phyloP scores from a whole-genome alignment of 2,329 filamentous ascomycete genomes.

The Talaromyces sp. region DNA sequence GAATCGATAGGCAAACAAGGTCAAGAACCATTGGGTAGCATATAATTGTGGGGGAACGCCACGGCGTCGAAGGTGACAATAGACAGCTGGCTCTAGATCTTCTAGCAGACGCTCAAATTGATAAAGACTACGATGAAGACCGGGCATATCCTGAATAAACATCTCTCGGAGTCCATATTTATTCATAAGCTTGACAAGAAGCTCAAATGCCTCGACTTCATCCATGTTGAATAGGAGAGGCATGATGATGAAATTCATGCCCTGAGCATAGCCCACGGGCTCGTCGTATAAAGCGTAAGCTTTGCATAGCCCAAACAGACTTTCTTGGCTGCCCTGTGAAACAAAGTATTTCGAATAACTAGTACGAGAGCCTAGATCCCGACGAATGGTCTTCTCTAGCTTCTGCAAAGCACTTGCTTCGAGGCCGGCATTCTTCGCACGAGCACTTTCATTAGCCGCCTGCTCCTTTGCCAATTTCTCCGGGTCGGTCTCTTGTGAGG shows the following conservation, averaged over 20 bases:
- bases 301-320: conserved; percentile 93
- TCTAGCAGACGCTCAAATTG: conserved; percentile 94
- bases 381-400: conserved; percentile 87
- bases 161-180: conserved; percentile 91
- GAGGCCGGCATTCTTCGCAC: conserved; percentile 77
- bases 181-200: conserved; percentile 93
- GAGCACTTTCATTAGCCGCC: conserved; percentile 65
- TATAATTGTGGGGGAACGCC: conserved; percentile 91
- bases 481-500: conserved; percentile 62
- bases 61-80: conserved; percentile 87
- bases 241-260: conserved; percentile 99
- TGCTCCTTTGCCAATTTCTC: conserved; percentile 70
- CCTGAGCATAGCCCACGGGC: conserved; percentile 92
- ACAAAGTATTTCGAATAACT: conserved; percentile 97
- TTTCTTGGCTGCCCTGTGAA: conserved; percentile 87
- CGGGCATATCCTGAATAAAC: conserved; percentile 95
- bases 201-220: conserved; percentile 92
- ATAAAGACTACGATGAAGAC: conserved; percentile 88
- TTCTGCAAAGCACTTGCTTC: conserved; percentile 74
- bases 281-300: conserved; percentile 96
- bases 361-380: conserved; percentile 87
- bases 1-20: conserved; percentile 97
- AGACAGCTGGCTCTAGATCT: conserved; percentile 89
- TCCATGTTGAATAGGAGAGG: conserved; percentile 97
- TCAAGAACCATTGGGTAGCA: conserved; percentile 98